Conservation (phyloP, 169 alveolate genomes). For the Plasmodium vivax region DNA sequence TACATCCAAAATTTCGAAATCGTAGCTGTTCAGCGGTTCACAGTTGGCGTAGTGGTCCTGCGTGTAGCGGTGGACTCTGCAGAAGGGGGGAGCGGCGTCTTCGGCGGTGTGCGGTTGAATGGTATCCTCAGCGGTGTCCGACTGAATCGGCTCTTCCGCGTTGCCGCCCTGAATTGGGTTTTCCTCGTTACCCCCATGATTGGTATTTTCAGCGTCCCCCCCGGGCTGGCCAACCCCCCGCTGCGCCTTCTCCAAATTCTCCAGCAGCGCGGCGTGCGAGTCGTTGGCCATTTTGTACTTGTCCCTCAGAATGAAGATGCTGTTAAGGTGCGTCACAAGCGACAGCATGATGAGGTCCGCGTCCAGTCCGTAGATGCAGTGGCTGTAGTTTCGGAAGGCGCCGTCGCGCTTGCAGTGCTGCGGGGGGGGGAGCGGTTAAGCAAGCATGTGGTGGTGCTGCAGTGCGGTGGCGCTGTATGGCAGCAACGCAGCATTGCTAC, state of each 20-base stretch:
- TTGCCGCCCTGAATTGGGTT: not conserved
- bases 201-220: constrained; percentile 81
- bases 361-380: constrained; percentile 97
- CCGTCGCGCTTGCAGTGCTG: constrained; percentile 50
- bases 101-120: not conserved
- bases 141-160: not conserved
- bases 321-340: constrained; percentile 95
- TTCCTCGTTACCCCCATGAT: not conserved
- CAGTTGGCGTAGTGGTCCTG: constrained; percentile 17
- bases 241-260: constrained; percentile 76
- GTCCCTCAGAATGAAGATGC: constrained; percentile 92
- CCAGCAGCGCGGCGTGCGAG: constrained; percentile 34
- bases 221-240: constrained; percentile 76
- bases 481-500: too few species aligned
- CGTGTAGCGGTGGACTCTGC: constrained; percentile 44
- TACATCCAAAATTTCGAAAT: constrained; percentile 65
- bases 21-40: constrained; percentile 55
- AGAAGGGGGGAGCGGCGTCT: not conserved
- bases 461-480: too few species aligned
- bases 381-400: constrained; percentile 78
- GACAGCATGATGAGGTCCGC: constrained; percentile 97
- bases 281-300: constrained; percentile 85
- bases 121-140: not conserved
- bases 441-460: not conserved
- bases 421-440: not conserved